Base-by-base conservation (phyloP, 352 stramenopile genomes). In the Globisporangium spinosum region DNA sequence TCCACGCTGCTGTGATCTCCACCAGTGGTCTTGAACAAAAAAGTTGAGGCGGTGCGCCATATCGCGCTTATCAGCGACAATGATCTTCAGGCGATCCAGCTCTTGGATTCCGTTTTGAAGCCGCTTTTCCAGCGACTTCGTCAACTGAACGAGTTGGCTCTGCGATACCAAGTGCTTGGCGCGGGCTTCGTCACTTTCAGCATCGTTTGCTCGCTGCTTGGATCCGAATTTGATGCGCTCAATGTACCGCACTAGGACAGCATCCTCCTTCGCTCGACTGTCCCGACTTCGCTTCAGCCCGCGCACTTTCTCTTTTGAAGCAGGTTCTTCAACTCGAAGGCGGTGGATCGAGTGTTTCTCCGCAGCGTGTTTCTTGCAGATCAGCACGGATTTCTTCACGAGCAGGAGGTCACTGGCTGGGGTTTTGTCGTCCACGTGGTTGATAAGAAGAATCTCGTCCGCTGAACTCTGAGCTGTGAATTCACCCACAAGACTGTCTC, bases 161-260 rank as follows among this genome's bases (percentile, higher is more conserved):
- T 74, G 69, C 15, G 67, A 68, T 27, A 64, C 64, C 32, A 66
- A 62, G 0, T 58, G 53, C 3, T 67, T 69, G 23, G 29, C 15
- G 20, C 53, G 23, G 23, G 38, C 27, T 8, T 43, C 63, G 12
- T n/a, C 68, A 68, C 60, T 25, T 15, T 23, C 35, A 5, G 65
- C 63, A 40, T 58, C 10, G 8, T 74, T 66, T 13, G 35, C 12
- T 32, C 69, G 27, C 3, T 67, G 25, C 23, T 64, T 76, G 8
- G 67, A 75, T n/a, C 74, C 65, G 35, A 76, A 49, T 47, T 79
- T 82, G 62, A 84, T 84, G n/a, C 80, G 84, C 63, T 92, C 80
- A 61, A 92, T 90, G 53, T 76, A 89, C 27, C 69, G 68, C 40
- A 85, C 77, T 49, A 63, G 7, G 0, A 61, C 49, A 40, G 25